A percentile compares a stretch with the other conserved stretches of the same genome.
Conservation (phyloP, 306 rosid genomes). For the Fragaria nilgerrensis region DNA sequence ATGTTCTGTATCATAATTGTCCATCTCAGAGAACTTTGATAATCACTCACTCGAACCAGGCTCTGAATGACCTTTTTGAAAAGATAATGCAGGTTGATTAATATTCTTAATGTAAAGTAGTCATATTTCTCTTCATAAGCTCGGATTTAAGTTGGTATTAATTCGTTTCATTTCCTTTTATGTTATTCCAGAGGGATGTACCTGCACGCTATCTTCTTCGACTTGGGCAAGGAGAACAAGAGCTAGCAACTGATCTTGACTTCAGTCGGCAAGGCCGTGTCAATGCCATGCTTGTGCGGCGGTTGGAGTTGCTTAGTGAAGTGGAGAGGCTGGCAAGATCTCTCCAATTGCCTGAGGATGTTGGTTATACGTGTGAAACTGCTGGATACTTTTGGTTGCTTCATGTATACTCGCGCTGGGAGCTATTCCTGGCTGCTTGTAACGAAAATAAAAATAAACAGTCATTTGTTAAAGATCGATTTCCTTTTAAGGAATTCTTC, state of each 20-base stretch:
- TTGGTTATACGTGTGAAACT: constrained; percentile 97
- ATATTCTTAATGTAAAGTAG: not conserved
- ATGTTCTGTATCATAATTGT: constrained; percentile 95
- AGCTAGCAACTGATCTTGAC: constrained; percentile 97
- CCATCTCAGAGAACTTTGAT: constrained; percentile 96
- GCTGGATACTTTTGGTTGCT: constrained; percentile 99
- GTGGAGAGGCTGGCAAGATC: constrained; percentile 97
- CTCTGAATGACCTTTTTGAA: constrained; percentile 93
- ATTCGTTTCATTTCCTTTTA: not conserved
- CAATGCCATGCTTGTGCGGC: constrained; percentile 91
- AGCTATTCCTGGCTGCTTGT: constrained; percentile 84
- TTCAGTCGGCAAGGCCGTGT: constrained; percentile 99
- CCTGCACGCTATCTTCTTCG: constrained; percentile 99
- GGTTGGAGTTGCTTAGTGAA: constrained; percentile 82
- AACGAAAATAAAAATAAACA: constrained; percentile 62
- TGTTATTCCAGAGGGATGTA: constrained; percentile 78
- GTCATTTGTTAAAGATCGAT: constrained; percentile 73
- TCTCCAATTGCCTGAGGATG: constrained; percentile 95
- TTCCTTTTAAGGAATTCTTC: constrained; percentile 95
- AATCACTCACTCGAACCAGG: constrained; percentile 97
- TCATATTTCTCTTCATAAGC: not conserved
- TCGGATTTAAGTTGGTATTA: not conserved
- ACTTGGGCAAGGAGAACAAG: constrained; percentile 99
- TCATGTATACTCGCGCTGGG: constrained; percentile 98
- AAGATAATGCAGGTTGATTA: constrained; percentile 82